These are phyloP conservation scores for Backusella circina DNA, from an alignment of 192 early-diverging fungal species.

Conservation along the genomic window DNA sequence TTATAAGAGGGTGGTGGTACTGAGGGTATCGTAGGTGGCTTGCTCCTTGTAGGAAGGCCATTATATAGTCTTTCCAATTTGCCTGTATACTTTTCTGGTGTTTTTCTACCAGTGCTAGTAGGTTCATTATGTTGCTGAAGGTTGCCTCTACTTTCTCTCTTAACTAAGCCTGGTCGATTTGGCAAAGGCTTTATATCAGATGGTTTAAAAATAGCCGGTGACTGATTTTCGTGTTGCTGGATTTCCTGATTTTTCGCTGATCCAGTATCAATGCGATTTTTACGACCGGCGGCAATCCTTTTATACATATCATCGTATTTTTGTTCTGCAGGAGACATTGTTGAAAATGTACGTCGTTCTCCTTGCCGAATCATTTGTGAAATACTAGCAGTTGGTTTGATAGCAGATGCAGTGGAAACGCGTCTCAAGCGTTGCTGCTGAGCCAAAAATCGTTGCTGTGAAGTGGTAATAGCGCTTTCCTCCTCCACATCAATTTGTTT, in stretches of 20 bases:
- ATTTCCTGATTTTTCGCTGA: neutral
- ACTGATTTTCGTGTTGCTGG: neutral
- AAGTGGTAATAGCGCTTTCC: neutral
- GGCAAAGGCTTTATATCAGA: neutral
- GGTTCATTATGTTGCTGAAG: neutral
- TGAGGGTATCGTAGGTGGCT: neutral
- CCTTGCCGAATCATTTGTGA: slow-evolving; percentile 30
- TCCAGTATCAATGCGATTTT: neutral
- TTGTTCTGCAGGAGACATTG: slow-evolving; percentile 31
- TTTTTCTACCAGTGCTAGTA: neutral
- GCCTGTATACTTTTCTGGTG: neutral
- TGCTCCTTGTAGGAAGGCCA: slow-evolving; percentile 17
- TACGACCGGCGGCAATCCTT: slow-evolving; percentile 1
- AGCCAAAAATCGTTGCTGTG: slow-evolving; percentile 1
- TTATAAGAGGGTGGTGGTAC: neutral
- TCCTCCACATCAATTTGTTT: neutral
- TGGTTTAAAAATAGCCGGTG: neutral
- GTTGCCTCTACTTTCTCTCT: neutral
- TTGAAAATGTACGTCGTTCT: slow-evolving; percentile 28
- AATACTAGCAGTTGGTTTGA: slow-evolving; percentile 16
- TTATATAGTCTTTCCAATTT: slow-evolving; percentile 24
- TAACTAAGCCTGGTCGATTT: neutral
- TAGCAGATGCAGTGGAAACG: neutral
- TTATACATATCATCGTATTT: slow-evolving; percentile 39
- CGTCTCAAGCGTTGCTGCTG: slow-evolving; percentile 14